Evolutionary conservation across 805 yeast species (phyloP).

Genomic region (Ascoidea rubescens): DNA sequence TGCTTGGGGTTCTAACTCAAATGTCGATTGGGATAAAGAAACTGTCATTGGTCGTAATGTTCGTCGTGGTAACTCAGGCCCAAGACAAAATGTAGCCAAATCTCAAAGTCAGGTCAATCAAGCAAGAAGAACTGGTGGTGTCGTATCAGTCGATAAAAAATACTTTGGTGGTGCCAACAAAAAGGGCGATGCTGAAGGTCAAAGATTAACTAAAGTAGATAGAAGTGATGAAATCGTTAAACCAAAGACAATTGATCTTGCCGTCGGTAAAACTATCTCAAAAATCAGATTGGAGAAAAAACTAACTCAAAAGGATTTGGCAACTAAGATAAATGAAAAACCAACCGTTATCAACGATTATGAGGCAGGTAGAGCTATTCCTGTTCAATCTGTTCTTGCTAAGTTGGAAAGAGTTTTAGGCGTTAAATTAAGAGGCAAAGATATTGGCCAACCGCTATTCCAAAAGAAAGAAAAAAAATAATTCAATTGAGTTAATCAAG

Average conservation of each 20-base stretch:
- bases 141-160: slow-evolving; percentile 87
- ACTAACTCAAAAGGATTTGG: slow-evolving; percentile 90
- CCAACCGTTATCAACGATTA: slow-evolving; percentile 92
- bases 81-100: slow-evolving; percentile 73
- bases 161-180: slow-evolving; percentile 52
- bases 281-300: slow-evolving; percentile 80
- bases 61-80: slow-evolving; percentile 79
- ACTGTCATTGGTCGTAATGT: slow-evolving; percentile 85
- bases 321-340: slow-evolving; percentile 90
- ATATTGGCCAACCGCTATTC: slow-evolving; percentile 79
- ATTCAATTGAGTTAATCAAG: not conserved
- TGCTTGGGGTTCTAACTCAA: slow-evolving; percentile 7
- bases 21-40: slow-evolving; percentile 81
- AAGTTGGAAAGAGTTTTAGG: slow-evolving; percentile 92
- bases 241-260: slow-evolving; percentile 72
- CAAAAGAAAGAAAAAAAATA: slow-evolving; percentile 30
- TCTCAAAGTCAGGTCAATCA: slow-evolving; percentile 71
- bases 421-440: slow-evolving; percentile 90
- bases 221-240: slow-evolving; percentile 88
- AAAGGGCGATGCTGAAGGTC: slow-evolving; percentile 75
- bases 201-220: slow-evolving; percentile 85
- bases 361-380: slow-evolving; percentile 93
- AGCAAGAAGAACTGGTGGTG: slow-evolving; percentile 86
- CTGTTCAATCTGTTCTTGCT: slow-evolving; percentile 87
- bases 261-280: slow-evolving; percentile 79